Evolutionary conservation across 2,329 filamentous ascomycete genomes (phyloP).

Genomic region (Cercospora sp.): DNA sequence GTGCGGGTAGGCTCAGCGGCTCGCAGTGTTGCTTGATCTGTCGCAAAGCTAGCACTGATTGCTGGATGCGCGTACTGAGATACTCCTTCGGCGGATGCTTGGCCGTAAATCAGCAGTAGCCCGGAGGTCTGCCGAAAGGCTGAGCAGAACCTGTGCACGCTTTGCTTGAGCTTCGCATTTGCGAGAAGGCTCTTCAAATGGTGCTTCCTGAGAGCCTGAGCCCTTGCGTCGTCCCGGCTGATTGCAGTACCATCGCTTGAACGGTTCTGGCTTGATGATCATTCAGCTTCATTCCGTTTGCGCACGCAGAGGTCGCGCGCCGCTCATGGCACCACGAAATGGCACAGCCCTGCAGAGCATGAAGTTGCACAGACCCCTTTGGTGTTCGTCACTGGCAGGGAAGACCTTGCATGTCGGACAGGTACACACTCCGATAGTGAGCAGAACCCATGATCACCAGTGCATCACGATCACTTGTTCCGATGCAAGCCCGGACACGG

Average conservation of each 20-base stretch:
- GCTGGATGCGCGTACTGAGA: not conserved
- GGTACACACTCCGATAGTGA: slow-evolving; percentile 4
- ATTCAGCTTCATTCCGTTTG: not conserved
- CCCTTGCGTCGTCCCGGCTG: not conserved
- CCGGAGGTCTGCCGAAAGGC: not conserved
- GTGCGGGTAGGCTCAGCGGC: not conserved
- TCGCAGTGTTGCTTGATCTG: not conserved
- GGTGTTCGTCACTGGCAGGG: slow-evolving; percentile 6
- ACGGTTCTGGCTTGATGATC: not conserved
- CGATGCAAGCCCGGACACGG: slow-evolving; percentile 14
- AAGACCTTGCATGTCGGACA: not conserved
- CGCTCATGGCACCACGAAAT: not conserved
- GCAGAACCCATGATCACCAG: slow-evolving; percentile 7
- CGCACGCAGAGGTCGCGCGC: not conserved
- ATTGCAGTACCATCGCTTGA: not conserved
- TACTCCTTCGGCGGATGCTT: not conserved
- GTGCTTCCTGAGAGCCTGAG: not conserved
- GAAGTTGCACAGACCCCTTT: slow-evolving; percentile 1
- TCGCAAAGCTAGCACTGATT: not conserved
- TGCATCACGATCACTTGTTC: slow-evolving; percentile 5
- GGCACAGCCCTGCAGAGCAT: slow-evolving; percentile 8
- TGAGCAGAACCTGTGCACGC: not conserved
- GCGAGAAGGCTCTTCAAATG: not conserved
- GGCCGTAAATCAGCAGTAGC: not conserved
- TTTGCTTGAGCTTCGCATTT: not conserved